Percentiles rank a stretch among this genome's conserved stretches.
Evolutionary conservation across 2,329 filamentous ascomycete genomes (phyloP).

Genomic region (Lachnellula willkommii): DNA sequence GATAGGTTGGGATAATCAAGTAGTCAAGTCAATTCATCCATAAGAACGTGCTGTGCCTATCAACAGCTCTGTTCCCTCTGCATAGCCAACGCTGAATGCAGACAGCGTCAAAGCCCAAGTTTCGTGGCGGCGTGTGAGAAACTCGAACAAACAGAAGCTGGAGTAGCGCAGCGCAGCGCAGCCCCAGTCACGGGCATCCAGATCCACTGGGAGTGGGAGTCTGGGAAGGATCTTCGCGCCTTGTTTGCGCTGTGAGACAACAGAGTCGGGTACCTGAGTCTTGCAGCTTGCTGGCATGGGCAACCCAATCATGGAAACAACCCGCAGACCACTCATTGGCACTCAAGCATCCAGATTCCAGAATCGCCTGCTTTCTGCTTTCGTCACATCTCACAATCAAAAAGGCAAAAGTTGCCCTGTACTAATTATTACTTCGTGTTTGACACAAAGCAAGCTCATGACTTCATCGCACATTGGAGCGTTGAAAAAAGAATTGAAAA

Average conservation of each 20-base stretch:
- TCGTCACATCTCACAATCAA: constrained; percentile 10
- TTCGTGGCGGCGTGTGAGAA: not conserved
- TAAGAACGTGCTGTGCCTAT: not conserved
- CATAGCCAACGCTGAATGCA: not conserved
- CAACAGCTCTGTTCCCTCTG: not conserved
- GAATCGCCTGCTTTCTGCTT: not conserved
- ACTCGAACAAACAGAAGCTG: not conserved
- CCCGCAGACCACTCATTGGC: not conserved
- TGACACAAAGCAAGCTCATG: constrained; percentile 3
- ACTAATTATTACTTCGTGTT: not conserved
- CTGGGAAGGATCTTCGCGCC: not conserved
- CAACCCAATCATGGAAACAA: not conserved
- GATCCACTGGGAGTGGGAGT: not conserved
- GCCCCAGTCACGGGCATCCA: constrained; percentile 9
- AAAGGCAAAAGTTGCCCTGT: not conserved
- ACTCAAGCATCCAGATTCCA: not conserved
- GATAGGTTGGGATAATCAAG: not conserved
- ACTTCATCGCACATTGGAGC: constrained; percentile 12
- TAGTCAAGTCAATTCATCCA: not conserved
- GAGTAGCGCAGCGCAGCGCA: not conserved
- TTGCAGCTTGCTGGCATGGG: constrained; percentile 8
- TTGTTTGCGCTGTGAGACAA: constrained; percentile 13
- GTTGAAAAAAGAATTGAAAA: not conserved
- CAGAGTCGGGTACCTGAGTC: constrained; percentile 19
- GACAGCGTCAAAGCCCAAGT: not conserved